Evolutionary conservation across 805 yeast genomes (phyloP).

Genomic region (Nakazawaea pomicola): DNA sequence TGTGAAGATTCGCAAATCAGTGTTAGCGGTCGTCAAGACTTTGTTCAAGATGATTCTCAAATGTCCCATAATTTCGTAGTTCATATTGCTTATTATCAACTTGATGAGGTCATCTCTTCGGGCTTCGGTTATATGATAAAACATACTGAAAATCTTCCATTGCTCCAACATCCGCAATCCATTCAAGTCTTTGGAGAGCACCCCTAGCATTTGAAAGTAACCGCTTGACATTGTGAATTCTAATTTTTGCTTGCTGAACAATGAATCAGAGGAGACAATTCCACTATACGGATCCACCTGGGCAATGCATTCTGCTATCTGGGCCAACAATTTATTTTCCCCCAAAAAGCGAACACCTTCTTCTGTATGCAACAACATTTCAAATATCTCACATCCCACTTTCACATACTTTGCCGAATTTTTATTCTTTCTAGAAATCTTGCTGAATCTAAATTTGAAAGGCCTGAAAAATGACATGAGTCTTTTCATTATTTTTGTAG

Average conservation of each 20-base stretch:
- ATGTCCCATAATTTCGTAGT: conserved; percentile 57
- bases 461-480: conserved; percentile 87
- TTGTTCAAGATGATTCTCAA: conserved; percentile 62
- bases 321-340: conserved; percentile 78
- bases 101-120: conserved; percentile 54
- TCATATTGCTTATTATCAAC: conserved; percentile 55
- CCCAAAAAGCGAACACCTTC: conserved; percentile 65
- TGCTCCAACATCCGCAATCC: conserved; percentile 71
- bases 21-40: conserved; percentile 52
- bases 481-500: conserved; percentile 83
- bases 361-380: conserved; percentile 51
- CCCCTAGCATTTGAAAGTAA: conserved; percentile 75
- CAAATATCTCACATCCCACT: conserved; percentile 74
- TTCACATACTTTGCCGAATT: conserved; percentile 52
- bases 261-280: conserved; percentile 64
- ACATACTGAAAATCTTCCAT: conserved; percentile 81
- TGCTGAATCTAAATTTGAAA: conserved; percentile 75
- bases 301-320: conserved; percentile 83
- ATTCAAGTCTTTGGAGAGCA: conserved; percentile 48
- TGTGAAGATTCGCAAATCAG: conserved; percentile 48
- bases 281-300: conserved; percentile 82
- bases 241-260: conserved; percentile 57
- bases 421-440: conserved; percentile 39
- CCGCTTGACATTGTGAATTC: conserved; percentile 67
- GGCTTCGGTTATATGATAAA: conserved; percentile 63